Evolutionary conservation across 371 early-diverging fungal species (phyloP), one percentile per base, ranked within the genome.

Genomic region (Catenaria anguillulae): DNA sequence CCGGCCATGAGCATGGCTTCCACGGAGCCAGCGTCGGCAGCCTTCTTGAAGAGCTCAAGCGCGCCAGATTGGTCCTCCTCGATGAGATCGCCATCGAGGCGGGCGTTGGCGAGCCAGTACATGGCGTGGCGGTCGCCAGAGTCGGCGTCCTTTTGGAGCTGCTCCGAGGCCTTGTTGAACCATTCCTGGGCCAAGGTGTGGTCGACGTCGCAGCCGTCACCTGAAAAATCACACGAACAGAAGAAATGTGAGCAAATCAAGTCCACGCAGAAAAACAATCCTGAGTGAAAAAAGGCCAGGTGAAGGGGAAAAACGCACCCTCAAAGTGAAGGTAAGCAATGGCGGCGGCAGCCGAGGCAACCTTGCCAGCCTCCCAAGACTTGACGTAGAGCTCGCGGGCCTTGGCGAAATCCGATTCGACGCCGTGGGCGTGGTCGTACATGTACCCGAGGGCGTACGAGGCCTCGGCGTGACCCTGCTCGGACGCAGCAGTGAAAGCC

Each of bases 41-140:
- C 52, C 15, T 10, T 10, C 29, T 26, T 10, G 31, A 50, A 29
- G 5, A 50, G 26, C 29, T 26, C 29, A 8, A 50, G 52, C 52
- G 52, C 26, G 29, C 31, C 31, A 2, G 15, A 13, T 12, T 6
- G 15, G 10, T 26, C 10, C 52, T 50, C 52, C 2, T 50, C 31
- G 29, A 26, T 31, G 13, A 50, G 23, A 1, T 50, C 29, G 29
- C 52, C 52, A 31, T 50, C 52, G 13, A 50, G 26, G 52, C 31
- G 15, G 29, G 52, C 26, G 31, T 50, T 50, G 52, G 29, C 52
- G 15, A 50, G 52, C 52, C 52, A 50, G 52, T 29, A 50, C 52
- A 50, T 8, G 15, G 52, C 52, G 31, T 8, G 15, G 15, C 52
- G 52, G 52, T 50, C 31, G 45, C 21, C 21, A 2, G 45, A 8